phyloP scores from a whole-genome alignment of 2,329 filamentous ascomycete genomes.

The Fusarium lateritium region DNA sequence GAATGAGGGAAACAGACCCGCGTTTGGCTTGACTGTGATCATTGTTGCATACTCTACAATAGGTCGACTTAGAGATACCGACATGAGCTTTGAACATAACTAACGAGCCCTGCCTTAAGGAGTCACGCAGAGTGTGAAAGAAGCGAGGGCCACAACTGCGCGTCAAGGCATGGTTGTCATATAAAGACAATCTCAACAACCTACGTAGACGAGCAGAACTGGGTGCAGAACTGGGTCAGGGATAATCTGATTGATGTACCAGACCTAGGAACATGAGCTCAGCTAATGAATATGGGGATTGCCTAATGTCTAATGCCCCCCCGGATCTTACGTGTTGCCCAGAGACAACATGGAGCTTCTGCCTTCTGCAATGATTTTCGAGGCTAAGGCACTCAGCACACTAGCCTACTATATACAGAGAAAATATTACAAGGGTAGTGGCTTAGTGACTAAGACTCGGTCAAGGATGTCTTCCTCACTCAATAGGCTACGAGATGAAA shows the following conservation, averaged over 20 bases:
- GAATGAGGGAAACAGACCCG: constrained; percentile 11
- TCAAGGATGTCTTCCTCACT: too few species aligned
- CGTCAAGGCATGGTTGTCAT: not conserved
- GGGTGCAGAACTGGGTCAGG: not conserved
- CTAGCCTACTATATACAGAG: too few species aligned
- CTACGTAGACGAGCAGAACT: not conserved
- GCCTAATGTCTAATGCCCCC: not conserved
- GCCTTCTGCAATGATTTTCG: too few species aligned
- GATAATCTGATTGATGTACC: not conserved
- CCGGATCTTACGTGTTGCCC: not conserved
- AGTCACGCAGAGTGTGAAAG: not conserved
- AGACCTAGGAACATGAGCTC: not conserved
- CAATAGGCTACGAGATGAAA: not conserved
- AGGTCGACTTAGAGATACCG: constrained; percentile 5
- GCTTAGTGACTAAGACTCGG: too few species aligned
- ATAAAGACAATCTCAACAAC: not conserved
- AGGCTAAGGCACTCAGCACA: too few species aligned
- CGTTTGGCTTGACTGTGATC: constrained; percentile 24
- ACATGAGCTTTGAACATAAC: constrained; percentile 13
- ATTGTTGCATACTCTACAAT: constrained; percentile 4
- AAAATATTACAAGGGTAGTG: too few species aligned
- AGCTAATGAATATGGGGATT: not conserved
- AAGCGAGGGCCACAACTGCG: not conserved
- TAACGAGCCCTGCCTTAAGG: constrained; percentile 4
- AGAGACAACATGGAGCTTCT: too few species aligned